These are phyloP conservation scores for Globisporangium parvum DNA, from an alignment of 352 stramenopile genomes.

Conservation along the genomic window DNA sequence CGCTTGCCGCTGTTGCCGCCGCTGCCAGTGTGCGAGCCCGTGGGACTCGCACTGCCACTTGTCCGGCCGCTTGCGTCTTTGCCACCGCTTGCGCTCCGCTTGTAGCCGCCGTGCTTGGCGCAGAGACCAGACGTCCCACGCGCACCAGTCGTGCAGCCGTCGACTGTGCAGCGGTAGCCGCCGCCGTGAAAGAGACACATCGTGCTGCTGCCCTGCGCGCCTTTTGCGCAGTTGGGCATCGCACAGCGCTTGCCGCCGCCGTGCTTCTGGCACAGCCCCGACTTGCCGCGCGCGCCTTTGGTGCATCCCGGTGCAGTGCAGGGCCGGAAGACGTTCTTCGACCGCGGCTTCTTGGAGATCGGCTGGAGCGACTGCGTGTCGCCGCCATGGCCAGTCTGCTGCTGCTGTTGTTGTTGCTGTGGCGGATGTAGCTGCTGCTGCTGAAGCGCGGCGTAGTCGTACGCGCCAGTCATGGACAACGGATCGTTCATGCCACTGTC, in stretches of 20 bases:
- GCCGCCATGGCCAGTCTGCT: not conserved
- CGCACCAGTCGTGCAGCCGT: conserved; percentile 67
- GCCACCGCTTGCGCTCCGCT: conserved; percentile 25
- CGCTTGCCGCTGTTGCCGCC: conserved; percentile 10
- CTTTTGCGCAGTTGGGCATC: conserved; percentile 57
- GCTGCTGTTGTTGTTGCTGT: not conserved
- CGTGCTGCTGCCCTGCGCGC: conserved; percentile 70
- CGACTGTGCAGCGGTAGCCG: conserved; percentile 73
- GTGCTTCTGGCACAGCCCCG: conserved; percentile 80
- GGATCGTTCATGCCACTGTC: not conserved
- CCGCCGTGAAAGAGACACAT: conserved; percentile 82
- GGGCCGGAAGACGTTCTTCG: conserved; percentile 68
- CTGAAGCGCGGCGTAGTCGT: not conserved
- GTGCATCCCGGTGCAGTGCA: conserved; percentile 57
- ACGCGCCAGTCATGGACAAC: not conserved
- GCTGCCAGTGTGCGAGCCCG: not conserved
- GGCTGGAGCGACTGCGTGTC: conserved; percentile 22
- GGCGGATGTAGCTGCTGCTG: not conserved
- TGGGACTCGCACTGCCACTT: not conserved
- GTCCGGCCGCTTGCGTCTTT: not conserved
- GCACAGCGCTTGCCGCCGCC: conserved; percentile 78
- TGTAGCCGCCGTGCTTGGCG: conserved; percentile 80
- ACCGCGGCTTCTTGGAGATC: conserved; percentile 51
- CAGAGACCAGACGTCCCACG: conserved; percentile 69
- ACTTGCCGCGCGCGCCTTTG: conserved; percentile 77